These are phyloP conservation scores for Aspergillus panamensis DNA, from an alignment of 495 filamentous ascomycete genomes.

Conservation along the genomic window DNA sequence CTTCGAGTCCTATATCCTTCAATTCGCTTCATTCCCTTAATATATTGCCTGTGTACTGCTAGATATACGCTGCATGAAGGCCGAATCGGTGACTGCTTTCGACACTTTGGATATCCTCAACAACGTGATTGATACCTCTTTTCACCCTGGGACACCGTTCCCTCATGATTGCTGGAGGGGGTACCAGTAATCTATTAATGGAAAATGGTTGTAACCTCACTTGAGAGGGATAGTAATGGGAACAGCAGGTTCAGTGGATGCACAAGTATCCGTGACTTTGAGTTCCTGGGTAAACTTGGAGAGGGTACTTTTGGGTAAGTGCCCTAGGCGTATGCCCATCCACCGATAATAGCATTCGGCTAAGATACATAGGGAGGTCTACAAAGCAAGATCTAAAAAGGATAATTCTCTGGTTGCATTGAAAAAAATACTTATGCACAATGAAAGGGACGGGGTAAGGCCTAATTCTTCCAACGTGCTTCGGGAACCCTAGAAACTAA, in stretches of 20 bases:
- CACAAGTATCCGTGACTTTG: slow-evolving; percentile 83
- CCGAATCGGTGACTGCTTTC: no score
- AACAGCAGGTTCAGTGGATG: slow-evolving; percentile 68
- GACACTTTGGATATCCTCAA: no score
- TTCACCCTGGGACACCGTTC: background rate
- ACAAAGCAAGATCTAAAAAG: slow-evolving; percentile 76
- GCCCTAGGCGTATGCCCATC: background rate
- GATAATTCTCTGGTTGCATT: slow-evolving; percentile 73
- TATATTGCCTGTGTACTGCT: no score
- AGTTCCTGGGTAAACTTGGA: slow-evolving; percentile 85
- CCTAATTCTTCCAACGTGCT: background rate
- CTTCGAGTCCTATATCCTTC: no score
- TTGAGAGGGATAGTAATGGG: slow-evolving; percentile 38
- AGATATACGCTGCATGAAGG: no score
- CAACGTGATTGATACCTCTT: background rate
- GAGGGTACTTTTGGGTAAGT: slow-evolving; percentile 94
- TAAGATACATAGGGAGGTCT: slow-evolving; percentile 64
- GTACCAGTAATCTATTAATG: background rate
- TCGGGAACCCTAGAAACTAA: slow-evolving; percentile 9
- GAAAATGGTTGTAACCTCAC: slow-evolving; percentile 35
- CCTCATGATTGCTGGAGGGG: background rate
- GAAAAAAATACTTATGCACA: slow-evolving; percentile 97
- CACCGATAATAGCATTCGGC: background rate
- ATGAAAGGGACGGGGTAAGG: slow-evolving; percentile 87
- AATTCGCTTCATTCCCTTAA: no score